Conservation (phyloP, 148 eudicot genomes). For the Oxyria digyna region DNA sequence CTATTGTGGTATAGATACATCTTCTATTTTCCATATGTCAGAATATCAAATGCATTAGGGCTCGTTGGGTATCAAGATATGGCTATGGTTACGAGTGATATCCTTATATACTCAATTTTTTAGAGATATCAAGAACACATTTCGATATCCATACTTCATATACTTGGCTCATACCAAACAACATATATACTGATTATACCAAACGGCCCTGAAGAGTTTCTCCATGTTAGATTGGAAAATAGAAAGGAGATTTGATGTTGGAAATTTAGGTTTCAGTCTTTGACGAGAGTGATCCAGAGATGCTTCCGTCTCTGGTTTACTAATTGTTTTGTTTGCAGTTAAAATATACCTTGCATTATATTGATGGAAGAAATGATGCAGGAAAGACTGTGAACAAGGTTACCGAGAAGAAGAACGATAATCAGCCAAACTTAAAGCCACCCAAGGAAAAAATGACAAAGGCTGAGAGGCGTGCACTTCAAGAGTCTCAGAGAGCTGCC, state of each 20-base stretch:
- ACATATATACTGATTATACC: no score
- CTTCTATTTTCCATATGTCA: not conserved
- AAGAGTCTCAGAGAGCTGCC: slow-evolving; percentile 92
- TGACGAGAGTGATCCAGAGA: no score
- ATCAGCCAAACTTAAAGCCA: slow-evolving; percentile 31
- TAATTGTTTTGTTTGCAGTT: not conserved
- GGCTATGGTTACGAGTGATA: no score
- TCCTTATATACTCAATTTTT: no score
- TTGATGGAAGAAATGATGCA: slow-evolving; percentile 15
- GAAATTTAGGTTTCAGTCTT: no score
- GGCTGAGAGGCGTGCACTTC: slow-evolving; percentile 87
- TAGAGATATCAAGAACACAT: no score
- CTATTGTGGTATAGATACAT: not conserved
- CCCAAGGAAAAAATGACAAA: slow-evolving; percentile 63
- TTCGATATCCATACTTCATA: no score
- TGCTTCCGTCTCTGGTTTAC: not conserved
- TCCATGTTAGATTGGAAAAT: no score
- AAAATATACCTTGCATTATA: not conserved
- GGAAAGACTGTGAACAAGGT: slow-evolving; percentile 24
- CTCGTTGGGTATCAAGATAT: no score
- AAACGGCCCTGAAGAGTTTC: no score
- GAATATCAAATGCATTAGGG: no score
- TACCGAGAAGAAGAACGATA: slow-evolving; percentile 17
- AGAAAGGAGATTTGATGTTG: not conserved
- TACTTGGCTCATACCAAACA: no score